Evolutionary conservation across 129 eudicot genomes (phyloP), one percentile per base, ranked within the genome.

Genomic region (Kitagawia praeruptora): DNA sequence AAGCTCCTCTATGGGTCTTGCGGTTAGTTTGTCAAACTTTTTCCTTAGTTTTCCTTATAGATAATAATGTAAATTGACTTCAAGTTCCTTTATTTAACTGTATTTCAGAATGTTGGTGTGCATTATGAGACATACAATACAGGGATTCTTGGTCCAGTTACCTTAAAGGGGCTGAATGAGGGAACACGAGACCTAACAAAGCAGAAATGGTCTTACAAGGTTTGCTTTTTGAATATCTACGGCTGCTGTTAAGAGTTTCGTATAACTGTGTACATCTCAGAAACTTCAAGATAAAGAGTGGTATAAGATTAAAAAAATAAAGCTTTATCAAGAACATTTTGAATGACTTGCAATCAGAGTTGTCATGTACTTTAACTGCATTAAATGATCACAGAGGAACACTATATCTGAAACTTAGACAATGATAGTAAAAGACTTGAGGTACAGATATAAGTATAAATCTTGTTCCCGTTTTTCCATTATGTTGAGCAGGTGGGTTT

Each of bases 121-220:
- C 98, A 94, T 85, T 94, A 81, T 74, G 98, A 94, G 91, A 86
- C 69, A 19, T 91, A 86, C 86, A 94, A 87, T 71, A 82, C 91
- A 25, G 97, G 98, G 67, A 87, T 94, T 74, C 93, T 94, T 82
- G 98, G 98, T 51, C 98, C 98, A 44, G 86, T 94, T 79, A 90
- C 87, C 10, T 84, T 94, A 86, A 81, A 76, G 38, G 98, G 98
- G 73, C 88, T 94, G 48, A 85, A 88, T 42, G 90, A 79, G 69
- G 97, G 97, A 70, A 77, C 92, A 27, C 56, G 93, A 84, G 98
- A 94, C 86, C 90, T 94, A 82, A 89, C 93, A 75, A 85, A 84
- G 81, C 96, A 90, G 80, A 82, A 72, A 80, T 94, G 98, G 98
- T 87, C 91, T 44, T 94, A 90, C 85, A 92, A 90, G 96, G 98